A percentile compares a stretch with the other conserved stretches of the same genome.
These are phyloP conservation scores for Rhynchospora tenuis DNA, from an alignment of 176 grass and related monocot species.

Conservation along the genomic window DNA sequence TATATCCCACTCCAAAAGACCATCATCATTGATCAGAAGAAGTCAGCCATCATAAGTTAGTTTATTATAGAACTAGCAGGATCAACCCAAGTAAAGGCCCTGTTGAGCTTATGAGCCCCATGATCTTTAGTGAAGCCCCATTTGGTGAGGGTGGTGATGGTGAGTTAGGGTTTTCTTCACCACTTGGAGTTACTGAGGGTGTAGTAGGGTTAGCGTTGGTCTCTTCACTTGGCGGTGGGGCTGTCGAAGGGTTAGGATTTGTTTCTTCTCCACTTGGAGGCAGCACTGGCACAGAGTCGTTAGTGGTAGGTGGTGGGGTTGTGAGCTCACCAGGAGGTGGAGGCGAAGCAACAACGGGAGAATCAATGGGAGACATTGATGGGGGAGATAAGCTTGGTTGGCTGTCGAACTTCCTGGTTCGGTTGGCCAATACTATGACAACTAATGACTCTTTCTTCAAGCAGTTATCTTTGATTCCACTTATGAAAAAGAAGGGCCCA, in stretches of 20 bases:
- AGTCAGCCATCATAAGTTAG: not conserved
- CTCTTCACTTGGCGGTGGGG: not conserved
- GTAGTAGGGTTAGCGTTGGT: not conserved
- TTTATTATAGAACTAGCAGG: slow-evolving; percentile 31
- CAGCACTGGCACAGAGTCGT: not conserved
- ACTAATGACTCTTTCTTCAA: slow-evolving; percentile 52
- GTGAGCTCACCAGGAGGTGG: not conserved
- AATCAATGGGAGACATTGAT: not conserved
- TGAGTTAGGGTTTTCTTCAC: not conserved
- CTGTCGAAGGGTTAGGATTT: not conserved
- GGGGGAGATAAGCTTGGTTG: not conserved
- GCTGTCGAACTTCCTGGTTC: slow-evolving; percentile 10
- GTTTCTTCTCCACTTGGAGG: slow-evolving; percentile 15
- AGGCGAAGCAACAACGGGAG: not conserved
- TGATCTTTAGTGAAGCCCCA: not conserved
- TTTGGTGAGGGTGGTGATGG: slow-evolving; percentile 22
- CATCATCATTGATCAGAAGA: no score
- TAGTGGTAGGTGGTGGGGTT: not conserved
- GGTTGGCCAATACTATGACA: slow-evolving; percentile 46
- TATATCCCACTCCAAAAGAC: no score
- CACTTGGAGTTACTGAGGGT: slow-evolving; percentile 17
- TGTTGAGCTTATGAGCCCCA: slow-evolving; percentile 29
- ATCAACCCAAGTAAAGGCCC: slow-evolving; percentile 34
- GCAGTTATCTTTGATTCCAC: slow-evolving; percentile 49
- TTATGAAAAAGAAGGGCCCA: slow-evolving; percentile 78